Percentiles rank a stretch among this genome's conserved stretches.
These are phyloP conservation scores for Sextonia rubra DNA, from an alignment of 164 flowering plant species.

Conservation along the genomic window DNA sequence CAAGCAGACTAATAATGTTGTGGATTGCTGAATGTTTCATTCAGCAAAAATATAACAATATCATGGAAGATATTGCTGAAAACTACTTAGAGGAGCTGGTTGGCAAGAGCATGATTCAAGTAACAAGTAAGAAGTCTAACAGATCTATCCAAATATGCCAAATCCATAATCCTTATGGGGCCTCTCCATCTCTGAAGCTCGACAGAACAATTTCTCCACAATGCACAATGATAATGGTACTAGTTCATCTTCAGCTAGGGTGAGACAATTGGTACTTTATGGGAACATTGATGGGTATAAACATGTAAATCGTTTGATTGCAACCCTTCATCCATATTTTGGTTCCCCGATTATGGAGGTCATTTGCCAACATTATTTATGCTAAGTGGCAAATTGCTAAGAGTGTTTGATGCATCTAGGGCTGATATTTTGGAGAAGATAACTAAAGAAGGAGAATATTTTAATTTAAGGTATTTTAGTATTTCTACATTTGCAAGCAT, in stretches of 20 bases:
- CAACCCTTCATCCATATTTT: background rate
- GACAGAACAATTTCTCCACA: background rate
- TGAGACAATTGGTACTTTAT: background rate
- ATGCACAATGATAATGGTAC: background rate
- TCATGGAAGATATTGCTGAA: conserved; percentile 4
- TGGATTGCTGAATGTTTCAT: conserved; percentile 8
- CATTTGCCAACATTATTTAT: background rate
- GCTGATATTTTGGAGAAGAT: no score
- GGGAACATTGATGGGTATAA: background rate
- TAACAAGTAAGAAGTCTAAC: background rate
- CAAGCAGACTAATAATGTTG: background rate
- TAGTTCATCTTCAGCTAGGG: background rate
- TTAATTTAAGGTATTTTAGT: background rate
- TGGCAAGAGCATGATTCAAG: background rate
- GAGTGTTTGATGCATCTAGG: no score
- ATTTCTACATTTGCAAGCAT: background rate
- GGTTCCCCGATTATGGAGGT: background rate
- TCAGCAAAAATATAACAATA: background rate
- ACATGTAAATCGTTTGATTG: background rate
- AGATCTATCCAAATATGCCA: background rate
- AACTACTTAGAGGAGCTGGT: background rate
- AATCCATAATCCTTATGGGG: background rate
- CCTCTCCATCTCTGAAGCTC: background rate
- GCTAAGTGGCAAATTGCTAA: no score
- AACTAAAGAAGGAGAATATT: background rate